These are phyloP conservation scores for Biscutella laevigata DNA, from an alignment of 441 rosid genomes.

Conservation along the genomic window DNA sequence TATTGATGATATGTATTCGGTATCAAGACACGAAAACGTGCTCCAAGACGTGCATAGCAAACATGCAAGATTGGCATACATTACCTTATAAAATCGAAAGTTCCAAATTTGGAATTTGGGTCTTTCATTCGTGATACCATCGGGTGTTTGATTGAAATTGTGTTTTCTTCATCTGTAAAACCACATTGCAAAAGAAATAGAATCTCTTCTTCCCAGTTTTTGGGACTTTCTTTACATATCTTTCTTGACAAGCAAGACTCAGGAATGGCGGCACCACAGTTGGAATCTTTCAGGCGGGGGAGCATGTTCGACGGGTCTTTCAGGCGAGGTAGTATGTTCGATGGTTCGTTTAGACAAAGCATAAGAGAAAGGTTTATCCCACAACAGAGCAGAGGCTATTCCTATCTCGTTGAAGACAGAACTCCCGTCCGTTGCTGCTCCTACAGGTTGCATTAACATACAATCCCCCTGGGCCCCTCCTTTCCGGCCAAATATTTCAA, in stretches of 20 bases:
- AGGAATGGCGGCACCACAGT: slow-evolving; percentile 36
- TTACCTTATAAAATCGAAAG: background rate
- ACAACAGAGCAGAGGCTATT: slow-evolving; percentile 20
- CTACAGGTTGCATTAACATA: slow-evolving; percentile 14
- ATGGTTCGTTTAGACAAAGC: slow-evolving; percentile 32
- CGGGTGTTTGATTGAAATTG: background rate
- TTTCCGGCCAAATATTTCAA: background rate
- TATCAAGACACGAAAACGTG: slow-evolving; percentile 21
- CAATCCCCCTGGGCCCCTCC: background rate
- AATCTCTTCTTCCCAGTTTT: background rate
- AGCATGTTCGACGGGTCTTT: slow-evolving; percentile 54
- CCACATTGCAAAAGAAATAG: slow-evolving; percentile 4
- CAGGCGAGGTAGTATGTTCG: slow-evolving; percentile 35
- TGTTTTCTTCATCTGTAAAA: background rate
- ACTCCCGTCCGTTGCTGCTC: slow-evolving; percentile 16
- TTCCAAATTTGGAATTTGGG: slow-evolving; percentile 1
- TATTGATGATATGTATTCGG: no score
- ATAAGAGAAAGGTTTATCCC: slow-evolving; percentile 37
- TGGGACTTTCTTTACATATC: background rate
- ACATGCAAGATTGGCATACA: slow-evolving; percentile 4
- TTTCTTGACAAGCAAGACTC: slow-evolving; percentile 8
- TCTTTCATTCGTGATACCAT: background rate
- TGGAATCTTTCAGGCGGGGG: slow-evolving; percentile 48
- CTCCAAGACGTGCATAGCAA: slow-evolving; percentile 24
- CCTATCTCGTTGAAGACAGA: slow-evolving; percentile 2